Evolutionary conservation across 2,329 filamentous ascomycete species (phyloP).

Genomic region (Sporothrix globosa): DNA sequence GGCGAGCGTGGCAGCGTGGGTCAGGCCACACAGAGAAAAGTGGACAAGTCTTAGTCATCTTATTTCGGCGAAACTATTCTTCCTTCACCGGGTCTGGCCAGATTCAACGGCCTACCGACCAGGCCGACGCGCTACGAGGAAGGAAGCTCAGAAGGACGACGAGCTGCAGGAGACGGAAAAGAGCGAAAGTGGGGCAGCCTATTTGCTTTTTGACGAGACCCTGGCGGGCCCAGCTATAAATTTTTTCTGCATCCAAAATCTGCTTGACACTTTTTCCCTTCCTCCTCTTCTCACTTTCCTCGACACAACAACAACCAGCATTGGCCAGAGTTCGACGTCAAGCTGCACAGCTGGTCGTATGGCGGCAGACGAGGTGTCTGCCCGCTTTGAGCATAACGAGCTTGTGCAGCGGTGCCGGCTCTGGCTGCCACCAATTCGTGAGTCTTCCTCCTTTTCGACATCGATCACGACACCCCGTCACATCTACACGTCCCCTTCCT

Average conservation of each 20-base stretch:
- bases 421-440: slow-evolving; percentile 23
- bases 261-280: neutral
- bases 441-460: slow-evolving; percentile 1
- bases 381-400: neutral
- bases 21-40: neutral
- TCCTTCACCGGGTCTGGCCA: neutral
- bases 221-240: slow-evolving; percentile 29
- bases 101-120: neutral
- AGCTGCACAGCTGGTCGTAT: neutral
- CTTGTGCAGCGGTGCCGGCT: neutral
- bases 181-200: neutral
- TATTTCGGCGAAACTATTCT: neutral
- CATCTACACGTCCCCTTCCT: slow-evolving; percentile 12
- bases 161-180: neutral
- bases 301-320: neutral
- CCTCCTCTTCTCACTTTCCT: slow-evolving; percentile 1
- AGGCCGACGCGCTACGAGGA: too few relatives aligned
- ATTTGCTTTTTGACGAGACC: slow-evolving; percentile 21
- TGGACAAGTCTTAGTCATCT: neutral
- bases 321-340: neutral
- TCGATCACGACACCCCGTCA: neutral
- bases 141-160: neutral
- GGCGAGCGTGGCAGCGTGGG: neutral
- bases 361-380: slow-evolving; percentile 2
- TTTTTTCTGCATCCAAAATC: slow-evolving; percentile 25